phyloP scores from a whole-genome alignment of 176 grass and related monocot genomes.

The Bonia amplexicaulis region DNA sequence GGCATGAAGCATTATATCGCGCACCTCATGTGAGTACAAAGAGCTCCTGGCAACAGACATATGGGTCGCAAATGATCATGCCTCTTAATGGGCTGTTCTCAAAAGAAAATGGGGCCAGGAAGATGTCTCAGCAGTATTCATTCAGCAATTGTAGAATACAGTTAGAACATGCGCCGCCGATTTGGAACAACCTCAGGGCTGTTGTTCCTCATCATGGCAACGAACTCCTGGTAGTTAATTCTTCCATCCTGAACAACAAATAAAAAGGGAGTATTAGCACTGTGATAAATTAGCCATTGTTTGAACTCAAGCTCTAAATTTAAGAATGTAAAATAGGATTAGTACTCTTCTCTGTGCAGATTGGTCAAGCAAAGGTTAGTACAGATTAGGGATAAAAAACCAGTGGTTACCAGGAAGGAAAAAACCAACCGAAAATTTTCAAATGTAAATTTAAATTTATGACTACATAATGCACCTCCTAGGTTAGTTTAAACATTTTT shows the following conservation, averaged over 20 bases:
- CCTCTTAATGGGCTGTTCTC: neutral
- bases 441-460: too few relatives aligned
- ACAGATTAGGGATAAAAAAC: too few relatives aligned
- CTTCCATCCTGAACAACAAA: slow-evolving; percentile 71
- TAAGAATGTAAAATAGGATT: slow-evolving; percentile 5
- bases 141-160: neutral
- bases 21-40: neutral
- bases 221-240: slow-evolving; percentile 98
- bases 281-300: neutral
- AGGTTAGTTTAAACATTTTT: too few relatives aligned
- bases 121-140: neutral
- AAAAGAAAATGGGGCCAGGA: slow-evolving; percentile 9
- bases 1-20: neutral
- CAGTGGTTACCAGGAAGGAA: too few relatives aligned
- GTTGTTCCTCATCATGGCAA: slow-evolving; percentile 91
- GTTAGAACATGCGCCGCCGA: slow-evolving; percentile 53
- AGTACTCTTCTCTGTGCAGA: neutral
- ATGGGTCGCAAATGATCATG: neutral
- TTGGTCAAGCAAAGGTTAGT: slow-evolving; percentile 3
- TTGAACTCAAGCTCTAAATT: neutral
- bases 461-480: too few relatives aligned
- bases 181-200: slow-evolving; percentile 59
- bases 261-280: slow-evolving; percentile 16
- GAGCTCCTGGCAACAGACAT: neutral
- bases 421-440: too few relatives aligned